Evolutionary conservation across 2,329 filamentous ascomycete species (phyloP).

Genomic region (Fusarium sp.): DNA sequence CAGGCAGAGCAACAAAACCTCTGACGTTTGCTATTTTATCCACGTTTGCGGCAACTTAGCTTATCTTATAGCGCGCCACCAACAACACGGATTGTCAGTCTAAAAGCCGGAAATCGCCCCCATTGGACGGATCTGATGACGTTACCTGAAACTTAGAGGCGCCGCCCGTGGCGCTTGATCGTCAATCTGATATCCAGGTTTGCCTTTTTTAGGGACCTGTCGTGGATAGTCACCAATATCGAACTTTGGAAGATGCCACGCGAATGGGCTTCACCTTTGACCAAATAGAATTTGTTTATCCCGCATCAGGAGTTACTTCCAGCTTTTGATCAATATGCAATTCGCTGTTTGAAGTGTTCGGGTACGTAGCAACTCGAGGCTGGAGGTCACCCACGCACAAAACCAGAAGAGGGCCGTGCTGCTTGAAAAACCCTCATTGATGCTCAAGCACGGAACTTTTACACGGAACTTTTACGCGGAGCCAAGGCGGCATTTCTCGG

Average conservation of each 20-base stretch:
- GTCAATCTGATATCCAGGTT: conserved; percentile 27
- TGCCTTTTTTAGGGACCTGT: conserved; percentile 15
- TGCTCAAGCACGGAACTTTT: background rate
- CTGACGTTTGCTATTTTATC: conserved; percentile 32
- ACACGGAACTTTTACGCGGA: background rate
- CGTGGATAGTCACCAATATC: conserved; percentile 10
- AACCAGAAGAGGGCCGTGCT: conserved; percentile 29
- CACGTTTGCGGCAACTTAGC: conserved; percentile 17
- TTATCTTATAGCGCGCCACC: conserved; percentile 36
- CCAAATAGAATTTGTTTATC: conserved; percentile 1
- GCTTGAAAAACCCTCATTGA: background rate
- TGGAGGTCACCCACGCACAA: conserved; percentile 6
- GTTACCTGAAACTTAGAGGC: conserved; percentile 47
- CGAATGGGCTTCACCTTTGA: background rate
- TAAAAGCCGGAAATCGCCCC: conserved; percentile 40
- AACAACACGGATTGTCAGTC: conserved; percentile 34
- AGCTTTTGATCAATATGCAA: background rate
- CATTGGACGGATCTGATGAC: conserved; percentile 39
- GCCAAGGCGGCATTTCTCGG: conserved; percentile 24
- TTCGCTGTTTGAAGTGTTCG: background rate
- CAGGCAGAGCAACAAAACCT: conserved; percentile 10
- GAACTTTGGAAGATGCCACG: conserved; percentile 2
- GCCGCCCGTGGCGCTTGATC: conserved; percentile 43
- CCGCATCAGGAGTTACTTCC: background rate
- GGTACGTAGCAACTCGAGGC: background rate